Base-by-base conservation (phyloP, 345 rosid species). In the Moricandia arvensis region DNA sequence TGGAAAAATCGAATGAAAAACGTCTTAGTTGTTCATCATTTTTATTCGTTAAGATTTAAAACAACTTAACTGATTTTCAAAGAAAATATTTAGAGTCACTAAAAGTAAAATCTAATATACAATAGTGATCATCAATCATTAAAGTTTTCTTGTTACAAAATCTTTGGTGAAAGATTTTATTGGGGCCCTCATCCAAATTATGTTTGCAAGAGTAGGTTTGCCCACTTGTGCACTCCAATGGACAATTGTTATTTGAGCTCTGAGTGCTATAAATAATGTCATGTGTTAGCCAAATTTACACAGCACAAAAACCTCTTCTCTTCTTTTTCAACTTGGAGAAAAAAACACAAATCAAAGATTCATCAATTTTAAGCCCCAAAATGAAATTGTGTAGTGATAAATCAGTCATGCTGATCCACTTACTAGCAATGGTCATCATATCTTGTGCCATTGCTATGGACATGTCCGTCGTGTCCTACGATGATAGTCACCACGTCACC, bases 401-500 rank as follows among this genome's bases (percentile, higher is more conserved):
- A 12, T 53, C 66, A 45, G 59, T 59, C 9, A 29, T 47, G 61
- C 54, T 63, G n/a, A 37, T 60, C 54, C 31, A 72, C 33, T 15
- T 68, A 37, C 12, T 75, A 61, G 5, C 69, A 37, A 29, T 80
- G 12, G 35, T 63, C 51, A 18, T 81, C 3, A 17, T 64, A n/a
- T 60, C 82, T 4, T 69, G 74, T 61, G 69, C 47, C 35, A 62
- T 6, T 0, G 86, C 89, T 31, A 11, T 85, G 83, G 86, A 90
- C 78, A 85, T 86, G 90, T 86, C 96, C n/a, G 82, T 86, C 26
- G 59, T 86, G 6, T 82, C 79, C 55, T 82, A 79, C 76, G 66
- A 87, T 5, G 30, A 11, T 15, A 66, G 6, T 12, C 82, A 87
- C 33, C 77, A 69, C 1, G 29, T 58, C 0, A 74, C 66, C 31